Base-by-base conservation (phyloP, 129 eudicot genomes). In the Gnaphalium uliginosum region DNA sequence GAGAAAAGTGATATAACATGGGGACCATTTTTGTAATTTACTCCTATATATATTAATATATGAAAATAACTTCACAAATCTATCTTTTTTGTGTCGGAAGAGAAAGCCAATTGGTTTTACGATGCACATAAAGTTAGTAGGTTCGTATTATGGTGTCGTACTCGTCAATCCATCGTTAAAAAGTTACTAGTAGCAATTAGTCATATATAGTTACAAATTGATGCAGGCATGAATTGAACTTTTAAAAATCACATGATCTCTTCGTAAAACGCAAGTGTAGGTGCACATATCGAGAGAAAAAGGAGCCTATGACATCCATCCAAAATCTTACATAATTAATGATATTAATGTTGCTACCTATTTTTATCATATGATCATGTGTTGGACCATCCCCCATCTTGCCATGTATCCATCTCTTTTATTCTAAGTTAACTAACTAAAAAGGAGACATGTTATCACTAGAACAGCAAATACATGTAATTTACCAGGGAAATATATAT, bases 201-300 rank as follows among this genome's bases (percentile, higher is more conserved):
- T 53, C 60, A n/a, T 54, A 53, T 8, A 53, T 18, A 2, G 0
- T 58, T 59, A 23, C 13, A 59, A 4, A 8, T 24, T 24, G 60
- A 14, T 18, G 25, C 60, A 54, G 60, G 23, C 8, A 5, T 5
- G 2, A 15, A 51, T 29, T 29, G 4, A 29, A 29, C 19, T 54
- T 54, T 6, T 54, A 4, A 30, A 1, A 2, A 18, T 32, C 69
- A 65, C 69, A 8, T 65, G 69, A 65, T 65, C 69, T 65, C 69
- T 65, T 65, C 69, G 25, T 65, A 65, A 59, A 65, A 64, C 46
- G 69, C 32, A 64, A 32, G 33, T 65, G 43, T 18, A n/a, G 69
- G 67, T 26, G 67, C 21, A 13, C 4, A 26, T 61, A 9, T 65
- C 65, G 14, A 59, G 63, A n/a, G 9, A 5, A 10, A 5, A 7